Base-by-base conservation (phyloP, 305 asterid species). In the Solanum hybrid region DNA sequence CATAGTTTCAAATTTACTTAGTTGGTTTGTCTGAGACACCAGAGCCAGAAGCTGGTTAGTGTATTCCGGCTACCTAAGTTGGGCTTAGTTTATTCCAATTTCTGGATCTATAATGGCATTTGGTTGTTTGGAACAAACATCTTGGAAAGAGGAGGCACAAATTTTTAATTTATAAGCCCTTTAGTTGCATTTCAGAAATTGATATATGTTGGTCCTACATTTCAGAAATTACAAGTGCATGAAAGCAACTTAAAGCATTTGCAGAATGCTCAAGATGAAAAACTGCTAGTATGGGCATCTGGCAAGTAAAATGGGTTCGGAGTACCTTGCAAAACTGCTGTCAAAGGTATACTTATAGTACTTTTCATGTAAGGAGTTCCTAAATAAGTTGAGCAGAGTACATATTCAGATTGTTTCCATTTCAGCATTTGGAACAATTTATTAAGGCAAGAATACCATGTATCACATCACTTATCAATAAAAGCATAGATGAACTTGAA, bases 301-400 rank as follows among this genome's bases (percentile, higher is more conserved):
- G 92, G 94, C 98, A 24, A 94, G 92, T 93, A 95, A 93, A 94
- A 96, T 96, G 99, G 99, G 99, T 75, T 96, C 99, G 24, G 99
- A 95, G 91, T 95, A 97, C 93, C 98, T 97, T 90, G 99, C 98
- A 31, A 96, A 94, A 92, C 98, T 97, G 90, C 97, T 97, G 61
- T 97, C 99, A 3, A 92, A 88, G 98, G 99, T 97, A 94, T 88
- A 20, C 4, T 89, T 87, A 86, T 67, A 26, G 86, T 81, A 79
- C 80, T 78, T 76, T 73, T 71, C 28, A 20, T 87, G 67, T 29
- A 42, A 83, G 87, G 29, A 46, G 20, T 46, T 29, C 39, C 74
- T 84, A 11, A 20, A 29, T 51, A 46, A 84, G 87, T 84, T 51
- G 9, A 46, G 74, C 40, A 51, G 91, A 89, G 89, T 91, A 89